Conservation (phyloP, 768 basidiomycete genomes). For the Tephrocybe sp. region DNA sequence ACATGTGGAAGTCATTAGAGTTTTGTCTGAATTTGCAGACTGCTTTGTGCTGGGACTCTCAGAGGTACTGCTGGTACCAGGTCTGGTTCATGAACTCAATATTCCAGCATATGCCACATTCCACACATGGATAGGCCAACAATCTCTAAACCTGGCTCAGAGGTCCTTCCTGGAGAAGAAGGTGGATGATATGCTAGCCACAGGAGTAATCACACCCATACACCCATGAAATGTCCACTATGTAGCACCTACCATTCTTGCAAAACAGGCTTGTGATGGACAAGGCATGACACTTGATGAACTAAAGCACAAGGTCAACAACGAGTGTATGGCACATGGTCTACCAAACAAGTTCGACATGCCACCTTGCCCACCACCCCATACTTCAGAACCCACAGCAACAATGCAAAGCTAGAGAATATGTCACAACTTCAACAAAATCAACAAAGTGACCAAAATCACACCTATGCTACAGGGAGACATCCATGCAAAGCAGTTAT, state of each 20-base stretch:
- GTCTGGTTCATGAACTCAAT: no score
- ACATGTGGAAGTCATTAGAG: neutral
- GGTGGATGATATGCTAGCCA: constrained; percentile 32
- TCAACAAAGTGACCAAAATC: constrained; percentile 28
- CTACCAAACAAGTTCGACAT: constrained; percentile 19
- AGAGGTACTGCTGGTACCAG: no score
- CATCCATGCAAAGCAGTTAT: constrained; percentile 34
- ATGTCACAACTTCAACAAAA: constrained; percentile 31
- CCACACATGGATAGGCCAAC: constrained; percentile 26
- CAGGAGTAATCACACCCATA: constrained; percentile 31
- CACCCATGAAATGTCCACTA: constrained; percentile 14
- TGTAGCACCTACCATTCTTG: constrained; percentile 29
- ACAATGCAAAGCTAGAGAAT: constrained; percentile 29
- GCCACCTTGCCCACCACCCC: constrained; percentile 15
- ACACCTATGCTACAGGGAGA: constrained; percentile 30
- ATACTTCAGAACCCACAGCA: neutral
- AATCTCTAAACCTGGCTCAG: constrained; percentile 29
- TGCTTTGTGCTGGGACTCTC: constrained; percentile 31
- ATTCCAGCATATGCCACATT: constrained; percentile 37
- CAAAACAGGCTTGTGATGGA: constrained; percentile 32
- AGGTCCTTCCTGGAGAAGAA: no score
- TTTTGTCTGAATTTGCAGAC: constrained; percentile 34
- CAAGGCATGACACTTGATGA: constrained; percentile 29
- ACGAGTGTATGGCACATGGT: constrained; percentile 28
- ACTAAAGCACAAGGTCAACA: constrained; percentile 32